Conservation (phyloP, 2,329 filamentous ascomycete species). For the Diaporthe citriasiana region DNA sequence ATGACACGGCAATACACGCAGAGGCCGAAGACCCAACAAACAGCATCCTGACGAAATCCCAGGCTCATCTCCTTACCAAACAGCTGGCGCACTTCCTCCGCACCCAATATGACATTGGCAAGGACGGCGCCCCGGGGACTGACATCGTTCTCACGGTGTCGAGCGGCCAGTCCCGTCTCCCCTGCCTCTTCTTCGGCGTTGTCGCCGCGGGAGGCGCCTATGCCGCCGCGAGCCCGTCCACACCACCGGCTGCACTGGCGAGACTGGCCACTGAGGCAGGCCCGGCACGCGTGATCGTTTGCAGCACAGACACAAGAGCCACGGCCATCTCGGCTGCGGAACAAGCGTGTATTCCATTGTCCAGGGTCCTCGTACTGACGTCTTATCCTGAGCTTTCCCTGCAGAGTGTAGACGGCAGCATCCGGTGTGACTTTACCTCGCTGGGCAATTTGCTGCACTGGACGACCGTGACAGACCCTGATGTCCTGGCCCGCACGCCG, state of each 20-base stretch:
- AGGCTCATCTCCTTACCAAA: neutral
- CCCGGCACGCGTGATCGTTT: neutral
- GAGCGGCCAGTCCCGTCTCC: conserved; percentile 2
- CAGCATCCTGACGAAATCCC: neutral
- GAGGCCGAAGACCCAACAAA: neutral
- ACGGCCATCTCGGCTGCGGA: neutral
- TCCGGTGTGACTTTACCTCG: neutral
- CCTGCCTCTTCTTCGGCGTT: neutral
- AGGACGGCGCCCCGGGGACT: no score
- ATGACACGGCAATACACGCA: neutral
- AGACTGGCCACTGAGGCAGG: neutral
- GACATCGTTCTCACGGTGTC: neutral
- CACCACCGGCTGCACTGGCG: neutral
- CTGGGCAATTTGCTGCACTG: neutral
- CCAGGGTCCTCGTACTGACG: neutral
- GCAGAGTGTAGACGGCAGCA: neutral
- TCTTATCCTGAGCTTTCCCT: neutral
- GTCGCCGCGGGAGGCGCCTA: neutral
- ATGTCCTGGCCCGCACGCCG: neutral
- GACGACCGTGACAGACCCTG: neutral
- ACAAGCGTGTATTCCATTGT: neutral
- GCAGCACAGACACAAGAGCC: neutral
- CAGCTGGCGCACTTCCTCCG: conserved; percentile 7
- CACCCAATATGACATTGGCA: neutral
- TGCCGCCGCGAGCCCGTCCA: neutral